Conservation (phyloP, 164 flowering plant species). For the Dillenia turbinata region DNA sequence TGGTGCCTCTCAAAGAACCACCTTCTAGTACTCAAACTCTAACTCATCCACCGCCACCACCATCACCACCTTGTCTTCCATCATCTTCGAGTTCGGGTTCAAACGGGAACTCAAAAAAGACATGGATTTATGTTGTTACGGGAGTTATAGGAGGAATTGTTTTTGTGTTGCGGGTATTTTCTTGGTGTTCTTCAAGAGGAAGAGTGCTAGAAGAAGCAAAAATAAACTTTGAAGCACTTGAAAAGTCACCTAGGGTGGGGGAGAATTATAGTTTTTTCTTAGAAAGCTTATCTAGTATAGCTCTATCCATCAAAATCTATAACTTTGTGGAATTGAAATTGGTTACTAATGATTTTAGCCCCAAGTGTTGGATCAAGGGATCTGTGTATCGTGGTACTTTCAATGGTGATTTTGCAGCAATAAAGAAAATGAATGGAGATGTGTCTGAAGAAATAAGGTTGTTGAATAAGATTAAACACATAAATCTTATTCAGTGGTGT, state of each 20-base stretch:
- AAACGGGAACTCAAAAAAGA: slow-evolving; percentile 20
- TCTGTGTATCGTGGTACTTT: slow-evolving; percentile 65
- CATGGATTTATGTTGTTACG: slow-evolving; percentile 42
- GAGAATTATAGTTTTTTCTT: slow-evolving; percentile 34
- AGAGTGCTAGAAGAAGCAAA: slow-evolving; percentile 5
- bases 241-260: slow-evolving; percentile 17
- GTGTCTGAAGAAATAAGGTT: slow-evolving; percentile 54
- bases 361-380: slow-evolving; percentile 38
- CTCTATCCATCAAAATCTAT: slow-evolving; percentile 48
- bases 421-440: slow-evolving; percentile 59
- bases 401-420: slow-evolving; percentile 50
- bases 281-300: slow-evolving; percentile 26
- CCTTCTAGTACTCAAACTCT: slow-evolving; percentile 39
- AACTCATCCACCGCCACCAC: slow-evolving; percentile 26
- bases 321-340: slow-evolving; percentile 44
- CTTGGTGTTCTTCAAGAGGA: slow-evolving; percentile 17
- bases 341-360: slow-evolving; percentile 63
- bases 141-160: slow-evolving; percentile 35
- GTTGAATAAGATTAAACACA: slow-evolving; percentile 60
- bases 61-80: slow-evolving; percentile 19
- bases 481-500: slow-evolving; percentile 53
- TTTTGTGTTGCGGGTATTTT: slow-evolving; percentile 18
- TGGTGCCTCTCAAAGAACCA: slow-evolving; percentile 54
- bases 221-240: slow-evolving; percentile 22
- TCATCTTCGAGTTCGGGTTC: slow-evolving; percentile 6